Base-by-base conservation (phyloP, 1,139 yeast genomes). In the Suhomyces guaymorum region DNA sequence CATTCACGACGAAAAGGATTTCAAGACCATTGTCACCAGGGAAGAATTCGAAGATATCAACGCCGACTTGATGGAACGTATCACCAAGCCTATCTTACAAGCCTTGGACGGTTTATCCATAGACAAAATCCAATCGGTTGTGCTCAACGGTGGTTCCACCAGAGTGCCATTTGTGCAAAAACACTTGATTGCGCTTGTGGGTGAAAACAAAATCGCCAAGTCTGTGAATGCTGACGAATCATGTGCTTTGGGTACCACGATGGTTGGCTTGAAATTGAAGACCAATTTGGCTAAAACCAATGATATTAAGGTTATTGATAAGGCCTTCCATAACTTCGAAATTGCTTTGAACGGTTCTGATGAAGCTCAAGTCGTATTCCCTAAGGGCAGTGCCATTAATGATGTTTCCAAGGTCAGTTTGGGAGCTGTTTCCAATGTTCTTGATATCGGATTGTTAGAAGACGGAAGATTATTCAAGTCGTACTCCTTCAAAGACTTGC, bases 141-240 rank as follows among this genome's bases (percentile, higher is more conserved):
- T 92, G 38, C 70, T 90, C 39, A 77, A 87, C 36, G 99, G 99
- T 44, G 99, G 98, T 0, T 79, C 96, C 1, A 80, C 94, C 8
- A 80, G 99, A 57, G 86, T 89, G 18, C 98, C 98, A 12, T 75
- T 85, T 52, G 82, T 92, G 34, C 95, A 88, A 58, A 68, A 73
- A 30, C 75, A 71, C 36, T 60, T 83, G 41, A 52, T 63, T 5
- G 58, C 73, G 4, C 67, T 84, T 29, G 63, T 82, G 26, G 82
- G 82, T 2, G 80, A 78, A 19, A 80, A 75, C 2, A 66, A 70
- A 37, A 68, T 94, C 32, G 74, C 96, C n/a, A 89, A 83, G 57
- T 87, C 83, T 37, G 95, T 94, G 32, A 92, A 92, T 58, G 94
- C 98, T 0, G 99, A 92, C 61, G 99, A 92, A 61, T 81, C 97